Conservation (phyloP, 306 rosid genomes). For the Medicago ruthenica region DNA sequence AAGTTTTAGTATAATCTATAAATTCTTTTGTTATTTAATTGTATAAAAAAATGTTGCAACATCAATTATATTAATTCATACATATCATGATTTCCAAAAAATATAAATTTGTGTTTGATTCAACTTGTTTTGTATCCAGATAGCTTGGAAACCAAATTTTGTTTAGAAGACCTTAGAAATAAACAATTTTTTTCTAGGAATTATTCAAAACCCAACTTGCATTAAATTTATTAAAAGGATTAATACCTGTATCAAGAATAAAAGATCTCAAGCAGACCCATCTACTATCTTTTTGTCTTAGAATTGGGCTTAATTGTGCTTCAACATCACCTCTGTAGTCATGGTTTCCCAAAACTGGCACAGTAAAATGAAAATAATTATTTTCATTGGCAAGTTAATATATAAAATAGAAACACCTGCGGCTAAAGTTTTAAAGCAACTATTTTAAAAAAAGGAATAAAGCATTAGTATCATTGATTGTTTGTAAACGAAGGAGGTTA, state of each 20-base stretch:
- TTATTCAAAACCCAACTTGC: background rate
- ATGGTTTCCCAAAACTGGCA: constrained; percentile 84
- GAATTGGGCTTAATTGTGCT: constrained; percentile 69
- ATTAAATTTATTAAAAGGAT: background rate
- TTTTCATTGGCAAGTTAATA: background rate
- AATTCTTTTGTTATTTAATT: background rate
- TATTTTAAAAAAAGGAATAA: background rate
- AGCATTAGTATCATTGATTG: background rate
- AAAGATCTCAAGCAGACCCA: constrained; percentile 83
- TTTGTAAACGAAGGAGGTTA: background rate
- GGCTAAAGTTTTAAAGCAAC: background rate
- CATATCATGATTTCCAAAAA: background rate
- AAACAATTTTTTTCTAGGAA: background rate
- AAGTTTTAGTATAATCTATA: background rate
- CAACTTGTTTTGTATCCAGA: background rate
- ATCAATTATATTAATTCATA: background rate
- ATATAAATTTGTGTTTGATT: background rate
- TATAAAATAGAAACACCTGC: too few relatives aligned
- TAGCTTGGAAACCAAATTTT: too few relatives aligned
- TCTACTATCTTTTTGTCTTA: constrained; percentile 56
- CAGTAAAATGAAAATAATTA: background rate
- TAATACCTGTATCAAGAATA: constrained; percentile 60
- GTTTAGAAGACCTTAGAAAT: too few relatives aligned
- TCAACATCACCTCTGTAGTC: constrained; percentile 87
- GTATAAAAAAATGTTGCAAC: background rate